Base-by-base conservation (phyloP, 805 yeast genomes). In the Danielia reshetovae region DNA sequence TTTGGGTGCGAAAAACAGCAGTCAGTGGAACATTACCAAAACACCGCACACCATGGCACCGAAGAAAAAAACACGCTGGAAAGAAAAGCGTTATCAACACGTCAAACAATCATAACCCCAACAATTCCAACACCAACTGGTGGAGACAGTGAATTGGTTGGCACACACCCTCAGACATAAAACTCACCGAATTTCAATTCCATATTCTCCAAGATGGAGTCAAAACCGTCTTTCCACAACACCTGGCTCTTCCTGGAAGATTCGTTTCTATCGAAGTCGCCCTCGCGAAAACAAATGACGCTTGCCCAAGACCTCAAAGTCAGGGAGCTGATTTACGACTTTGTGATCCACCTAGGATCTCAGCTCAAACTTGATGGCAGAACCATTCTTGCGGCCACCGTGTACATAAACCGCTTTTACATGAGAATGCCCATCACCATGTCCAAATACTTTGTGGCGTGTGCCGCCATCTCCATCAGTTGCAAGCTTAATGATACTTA, bases 381-480 rank as follows among this genome's bases (percentile, higher is more conserved):
- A 18, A 65, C 72, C 27, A 65, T 67, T n/a, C 52, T 62, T 21
- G 68, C 70, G 1, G 67, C 73, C 9, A 62, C 71, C 3, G 44
- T 67, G 13, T 66, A 64, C 41, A 39, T 60, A 14, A 58, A 62
- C 36, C 48, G 72, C 7, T 66, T 54, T 37, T 67, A 62, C 41
- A 62, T 64, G 70, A 43, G 71, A 19, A 38, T 56, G 40, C 70
- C 72, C 11, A 64, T 67, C 22, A 60, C 72, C 12, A 54, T 62
- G 11, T 66, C 72, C 25, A 67, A 67, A 39, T 65, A 67, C 48
- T 67, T 54, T 39, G 70, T 67, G 18, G 71, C 70, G 3, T 54
- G 65, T 40, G 70, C 72, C 4, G 72, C 72, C 5, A 40, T 67
- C 7, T 59, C 68, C 28, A 63, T 67, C n/a, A 56, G 69, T 13